Percentiles rank a stretch among this genome's conserved stretches.
Evolutionary conservation across 305 asterid genomes (phyloP).

Genomic region (Nicotiana rustica): DNA sequence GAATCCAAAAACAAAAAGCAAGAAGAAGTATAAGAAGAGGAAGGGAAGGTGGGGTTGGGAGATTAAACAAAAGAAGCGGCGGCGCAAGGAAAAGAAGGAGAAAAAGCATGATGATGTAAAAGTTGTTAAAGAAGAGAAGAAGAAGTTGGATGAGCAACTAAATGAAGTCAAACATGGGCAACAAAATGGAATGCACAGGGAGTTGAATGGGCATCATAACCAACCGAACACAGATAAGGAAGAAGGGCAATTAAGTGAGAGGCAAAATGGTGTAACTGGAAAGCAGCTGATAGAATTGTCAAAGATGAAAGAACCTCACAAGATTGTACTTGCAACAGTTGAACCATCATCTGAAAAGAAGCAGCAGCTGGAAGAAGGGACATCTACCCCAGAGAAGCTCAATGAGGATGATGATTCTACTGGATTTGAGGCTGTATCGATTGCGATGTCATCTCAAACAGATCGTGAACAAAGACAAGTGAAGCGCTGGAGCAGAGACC

Average conservation of each 20-base stretch:
- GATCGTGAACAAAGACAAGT: slow-evolving; percentile 33
- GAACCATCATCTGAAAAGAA: background rate
- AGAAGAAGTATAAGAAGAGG: slow-evolving; percentile 42
- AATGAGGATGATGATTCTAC: slow-evolving; percentile 26
- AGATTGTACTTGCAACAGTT: background rate
- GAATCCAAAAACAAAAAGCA: slow-evolving; percentile 30
- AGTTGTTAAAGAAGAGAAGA: background rate
- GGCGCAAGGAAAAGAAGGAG: slow-evolving; percentile 28
- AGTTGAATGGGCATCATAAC: background rate
- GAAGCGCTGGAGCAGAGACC: slow-evolving; percentile 39
- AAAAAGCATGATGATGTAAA: slow-evolving; percentile 34
- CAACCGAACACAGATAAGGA: background rate
- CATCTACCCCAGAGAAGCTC: slow-evolving; percentile 15
- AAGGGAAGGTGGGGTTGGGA: slow-evolving; percentile 47
- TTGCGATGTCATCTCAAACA: slow-evolving; percentile 37
- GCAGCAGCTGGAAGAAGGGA: background rate
- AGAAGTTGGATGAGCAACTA: slow-evolving; percentile 37
- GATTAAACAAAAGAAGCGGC: slow-evolving; percentile 38
- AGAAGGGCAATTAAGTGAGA: background rate
- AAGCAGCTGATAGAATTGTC: background rate
- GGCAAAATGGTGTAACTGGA: slow-evolving; percentile 24
- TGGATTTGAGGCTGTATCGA: slow-evolving; percentile 13
- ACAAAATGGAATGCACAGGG: background rate
- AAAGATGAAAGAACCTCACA: background rate
- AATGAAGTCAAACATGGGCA: slow-evolving; percentile 27